phyloP scores from a whole-genome alignment of 495 filamentous ascomycete species.

The Patellaria atrata region DNA sequence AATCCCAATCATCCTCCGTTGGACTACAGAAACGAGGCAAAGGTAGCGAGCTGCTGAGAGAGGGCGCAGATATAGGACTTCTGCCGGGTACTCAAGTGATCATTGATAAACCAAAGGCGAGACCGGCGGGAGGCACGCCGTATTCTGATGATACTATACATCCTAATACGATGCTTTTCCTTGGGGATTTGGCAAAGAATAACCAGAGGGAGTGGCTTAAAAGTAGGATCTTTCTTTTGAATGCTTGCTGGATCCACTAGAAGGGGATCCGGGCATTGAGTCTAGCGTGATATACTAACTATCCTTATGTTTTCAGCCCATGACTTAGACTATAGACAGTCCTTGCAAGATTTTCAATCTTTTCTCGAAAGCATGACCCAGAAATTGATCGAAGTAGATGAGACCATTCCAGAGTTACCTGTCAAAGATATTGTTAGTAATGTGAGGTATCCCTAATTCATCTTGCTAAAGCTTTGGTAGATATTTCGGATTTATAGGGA shows the following conservation, averaged over 20 bases:
- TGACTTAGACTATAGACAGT: conserved; percentile 59
- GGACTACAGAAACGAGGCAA: no score
- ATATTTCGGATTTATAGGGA: conserved; percentile 79
- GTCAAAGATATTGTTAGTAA: conserved; percentile 56
- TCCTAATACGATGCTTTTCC: conserved; percentile 67
- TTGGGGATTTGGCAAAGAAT: conserved; percentile 58
- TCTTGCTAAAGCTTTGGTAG: conserved; percentile 20
- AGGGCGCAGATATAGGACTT: no score
- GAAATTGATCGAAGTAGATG: conserved; percentile 53
- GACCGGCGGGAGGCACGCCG: conserved; percentile 46
- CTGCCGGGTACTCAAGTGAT: conserved; percentile 48
- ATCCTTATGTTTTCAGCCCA: conserved; percentile 35
- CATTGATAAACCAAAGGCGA: conserved; percentile 54
- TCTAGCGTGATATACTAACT: no score
- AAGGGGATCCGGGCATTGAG: no score
- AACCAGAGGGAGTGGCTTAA: conserved; percentile 77
- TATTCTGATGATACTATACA: conserved; percentile 61
- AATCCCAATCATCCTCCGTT: no score
- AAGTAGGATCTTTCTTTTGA: conserved; percentile 31
- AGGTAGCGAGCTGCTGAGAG: no score
- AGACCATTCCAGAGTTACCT: conserved; percentile 71
- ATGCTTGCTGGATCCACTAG: neutral
- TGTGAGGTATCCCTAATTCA: neutral
- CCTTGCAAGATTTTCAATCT: conserved; percentile 62
- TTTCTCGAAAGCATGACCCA: conserved; percentile 57